These are phyloP conservation scores for Astragalus glycyphyllos DNA, from an alignment of 306 rosid genomes.

Conservation along the genomic window DNA sequence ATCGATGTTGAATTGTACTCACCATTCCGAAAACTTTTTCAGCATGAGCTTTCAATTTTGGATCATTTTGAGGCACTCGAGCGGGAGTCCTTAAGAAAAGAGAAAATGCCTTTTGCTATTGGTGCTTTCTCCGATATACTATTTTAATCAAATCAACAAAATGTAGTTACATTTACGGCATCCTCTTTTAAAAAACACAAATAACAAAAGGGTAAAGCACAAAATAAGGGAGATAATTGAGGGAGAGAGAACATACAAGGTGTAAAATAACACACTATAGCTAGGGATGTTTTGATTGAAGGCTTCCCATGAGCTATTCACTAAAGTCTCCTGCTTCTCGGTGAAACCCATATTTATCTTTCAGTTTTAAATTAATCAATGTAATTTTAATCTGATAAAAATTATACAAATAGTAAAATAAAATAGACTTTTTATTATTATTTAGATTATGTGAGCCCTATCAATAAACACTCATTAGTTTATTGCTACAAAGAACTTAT, in stretches of 20 bases:
- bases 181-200: background rate
- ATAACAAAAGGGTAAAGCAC: background rate
- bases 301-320: slow-evolving; percentile 38
- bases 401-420: too few relatives aligned
- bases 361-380: too few relatives aligned
- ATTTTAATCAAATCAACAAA: background rate
- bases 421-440: too few relatives aligned
- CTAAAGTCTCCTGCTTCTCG: slow-evolving; percentile 42
- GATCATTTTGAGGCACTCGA: slow-evolving; percentile 34
- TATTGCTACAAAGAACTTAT: too few relatives aligned
- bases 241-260: slow-evolving; percentile 19
- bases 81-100: too few relatives aligned
- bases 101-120: slow-evolving; percentile 38
- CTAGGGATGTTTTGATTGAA: slow-evolving; percentile 35
- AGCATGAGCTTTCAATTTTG: slow-evolving; percentile 38
- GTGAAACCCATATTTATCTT: slow-evolving; percentile 30
- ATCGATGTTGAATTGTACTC: background rate
- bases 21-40: slow-evolving; percentile 45
- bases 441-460: too few relatives aligned
- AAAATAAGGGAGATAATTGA: background rate
- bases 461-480: too few relatives aligned
- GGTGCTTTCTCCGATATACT: slow-evolving; percentile 50
- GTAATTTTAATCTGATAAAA: too few relatives aligned
- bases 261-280: slow-evolving; percentile 35
- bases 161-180: background rate